A percentile compares a stretch with the other conserved stretches of the same genome.
Conservation (phyloP, 306 rosid species). For the Castanospermum australe region DNA sequence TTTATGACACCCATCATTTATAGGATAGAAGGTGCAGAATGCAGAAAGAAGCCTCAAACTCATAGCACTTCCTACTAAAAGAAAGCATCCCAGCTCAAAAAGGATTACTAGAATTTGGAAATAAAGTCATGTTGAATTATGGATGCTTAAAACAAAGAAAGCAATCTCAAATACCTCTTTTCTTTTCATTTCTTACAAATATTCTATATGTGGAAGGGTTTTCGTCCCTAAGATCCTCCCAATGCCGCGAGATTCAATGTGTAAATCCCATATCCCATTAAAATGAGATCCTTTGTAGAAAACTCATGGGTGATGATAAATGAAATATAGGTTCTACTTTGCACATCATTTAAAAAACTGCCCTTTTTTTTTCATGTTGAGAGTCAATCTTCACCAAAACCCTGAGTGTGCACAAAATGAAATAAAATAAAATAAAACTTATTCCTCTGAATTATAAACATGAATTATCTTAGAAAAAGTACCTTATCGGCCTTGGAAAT, state of each 20-base stretch:
- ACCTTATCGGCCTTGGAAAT: constrained; percentile 85
- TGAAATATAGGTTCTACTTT: neutral
- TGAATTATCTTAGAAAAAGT: neutral
- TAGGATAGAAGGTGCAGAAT: neutral
- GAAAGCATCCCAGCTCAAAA: neutral
- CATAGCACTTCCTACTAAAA: neutral
- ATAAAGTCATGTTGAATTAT: too few species aligned
- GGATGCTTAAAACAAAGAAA: too few species aligned
- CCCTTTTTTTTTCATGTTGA: neutral
- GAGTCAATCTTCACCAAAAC: neutral
- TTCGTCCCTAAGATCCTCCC: neutral
- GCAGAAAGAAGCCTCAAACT: neutral
- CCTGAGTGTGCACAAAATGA: too few species aligned
- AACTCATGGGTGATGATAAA: neutral
- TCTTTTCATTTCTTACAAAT: too few species aligned
- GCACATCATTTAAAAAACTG: neutral
- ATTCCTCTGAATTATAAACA: too few species aligned
- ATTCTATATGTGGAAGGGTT: too few species aligned
- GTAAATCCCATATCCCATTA: neutral
- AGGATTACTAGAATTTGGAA: neutral
- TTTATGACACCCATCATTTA: neutral
- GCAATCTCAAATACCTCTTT: too few species aligned
- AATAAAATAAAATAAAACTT: too few species aligned
- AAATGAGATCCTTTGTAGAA: neutral
- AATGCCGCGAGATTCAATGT: neutral